Conservation (phyloP, 441 rosid species). For the Pelargonium citronellum region DNA sequence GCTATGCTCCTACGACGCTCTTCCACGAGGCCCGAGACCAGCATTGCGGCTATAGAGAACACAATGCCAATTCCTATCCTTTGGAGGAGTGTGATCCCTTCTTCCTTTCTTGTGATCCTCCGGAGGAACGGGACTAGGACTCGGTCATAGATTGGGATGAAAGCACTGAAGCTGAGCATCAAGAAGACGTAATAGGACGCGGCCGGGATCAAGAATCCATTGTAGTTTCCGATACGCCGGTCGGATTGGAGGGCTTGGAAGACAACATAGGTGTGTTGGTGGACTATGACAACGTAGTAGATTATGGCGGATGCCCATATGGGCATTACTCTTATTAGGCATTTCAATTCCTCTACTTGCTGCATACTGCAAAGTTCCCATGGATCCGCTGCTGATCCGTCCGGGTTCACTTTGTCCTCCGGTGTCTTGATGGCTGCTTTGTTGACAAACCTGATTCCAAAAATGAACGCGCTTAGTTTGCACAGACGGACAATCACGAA, state of each 20-base stretch:
- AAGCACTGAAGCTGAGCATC: slow-evolving; percentile 53
- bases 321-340: slow-evolving; percentile 60
- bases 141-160: slow-evolving; percentile 61
- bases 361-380: slow-evolving; percentile 76
- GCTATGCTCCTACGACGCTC: slow-evolving; percentile 46
- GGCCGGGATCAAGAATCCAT: slow-evolving; percentile 49
- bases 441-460: slow-evolving; percentile 43
- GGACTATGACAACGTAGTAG: slow-evolving; percentile 44
- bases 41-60: slow-evolving; percentile 36
- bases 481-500: too few species aligned
- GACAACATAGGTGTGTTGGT: slow-evolving; percentile 55
- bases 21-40: slow-evolving; percentile 53
- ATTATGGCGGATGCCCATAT: slow-evolving; percentile 47
- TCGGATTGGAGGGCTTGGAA: slow-evolving; percentile 74
- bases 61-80: slow-evolving; percentile 60
- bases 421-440: slow-evolving; percentile 59
- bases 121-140: slow-evolving; percentile 46
- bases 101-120: slow-evolving; percentile 53
- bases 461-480: background rate
- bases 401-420: slow-evolving; percentile 39
- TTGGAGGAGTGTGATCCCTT: slow-evolving; percentile 63
- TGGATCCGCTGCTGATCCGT: slow-evolving; percentile 59
- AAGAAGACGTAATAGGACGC: slow-evolving; percentile 64
- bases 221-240: slow-evolving; percentile 42
- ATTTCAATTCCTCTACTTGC: slow-evolving; percentile 81